phyloP scores from a whole-genome alignment of 1,284 basidiomycete genomes.

The Leccinum fallax region DNA sequence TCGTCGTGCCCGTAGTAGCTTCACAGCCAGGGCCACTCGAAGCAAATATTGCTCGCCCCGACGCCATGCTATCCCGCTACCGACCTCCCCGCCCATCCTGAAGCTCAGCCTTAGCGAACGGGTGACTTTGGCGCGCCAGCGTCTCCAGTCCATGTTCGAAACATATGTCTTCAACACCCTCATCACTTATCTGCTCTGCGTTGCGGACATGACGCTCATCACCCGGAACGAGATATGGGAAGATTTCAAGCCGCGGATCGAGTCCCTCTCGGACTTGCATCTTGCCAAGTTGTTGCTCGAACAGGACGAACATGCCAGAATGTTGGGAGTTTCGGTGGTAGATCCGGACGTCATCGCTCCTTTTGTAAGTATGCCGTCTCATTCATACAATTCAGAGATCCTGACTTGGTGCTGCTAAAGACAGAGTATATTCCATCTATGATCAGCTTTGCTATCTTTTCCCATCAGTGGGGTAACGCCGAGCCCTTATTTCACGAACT shows the following conservation, averaged over 20 bases:
- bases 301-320: constrained; percentile 30
- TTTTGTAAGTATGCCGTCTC: no score
- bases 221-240: constrained; percentile 29
- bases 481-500: constrained; percentile 23
- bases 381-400: background rate
- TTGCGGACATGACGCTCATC: constrained; percentile 25
- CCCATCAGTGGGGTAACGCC: constrained; percentile 22
- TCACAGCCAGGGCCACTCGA: no score
- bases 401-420: constrained; percentile 15
- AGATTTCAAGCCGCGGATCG: constrained; percentile 25
- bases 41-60: no score
- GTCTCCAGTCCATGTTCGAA: constrained; percentile 26
- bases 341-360: no score
- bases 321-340: constrained; percentile 24
- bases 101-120: constrained; percentile 27
- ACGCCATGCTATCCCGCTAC: constrained; percentile 6
- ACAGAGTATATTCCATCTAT: constrained; percentile 22
- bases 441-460: constrained; percentile 17
- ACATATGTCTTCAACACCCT: constrained; percentile 29
- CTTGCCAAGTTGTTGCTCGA: constrained; percentile 27
- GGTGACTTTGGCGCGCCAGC: constrained; percentile 22
- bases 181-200: constrained; percentile 25
- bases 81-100: constrained; percentile 16
- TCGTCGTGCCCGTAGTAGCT: no score
- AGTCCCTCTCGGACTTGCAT: constrained; percentile 24